These are phyloP conservation scores for Casuarina cunninghamiana DNA, from an alignment of 306 rosid genomes.

Conservation along the genomic window DNA sequence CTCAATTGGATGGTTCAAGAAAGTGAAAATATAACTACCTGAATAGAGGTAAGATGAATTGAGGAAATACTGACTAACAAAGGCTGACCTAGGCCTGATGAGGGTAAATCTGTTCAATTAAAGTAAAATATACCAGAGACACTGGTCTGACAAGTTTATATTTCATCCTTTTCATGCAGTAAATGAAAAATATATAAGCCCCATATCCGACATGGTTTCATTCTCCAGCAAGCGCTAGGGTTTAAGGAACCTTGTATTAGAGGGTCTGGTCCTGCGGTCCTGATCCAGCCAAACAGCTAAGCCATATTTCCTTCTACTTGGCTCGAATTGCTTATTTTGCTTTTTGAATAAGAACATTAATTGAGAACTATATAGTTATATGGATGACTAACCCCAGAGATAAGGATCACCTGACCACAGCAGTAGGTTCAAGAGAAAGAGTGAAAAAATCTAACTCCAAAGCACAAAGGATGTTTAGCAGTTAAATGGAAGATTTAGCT, in stretches of 20 bases:
- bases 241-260: neutral
- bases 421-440: neutral
- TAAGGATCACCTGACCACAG: neutral
- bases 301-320: neutral
- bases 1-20: neutral
- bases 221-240: neutral
- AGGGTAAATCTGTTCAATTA: neutral
- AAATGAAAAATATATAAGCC: neutral
- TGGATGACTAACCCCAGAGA: neutral
- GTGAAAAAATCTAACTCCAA: neutral
- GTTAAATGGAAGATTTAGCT: neutral
- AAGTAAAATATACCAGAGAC: neutral
- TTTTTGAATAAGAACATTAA: neutral
- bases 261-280: neutral
- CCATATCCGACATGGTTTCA: neutral
- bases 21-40: neutral
- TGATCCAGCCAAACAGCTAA: neutral
- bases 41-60: neutral
- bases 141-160: neutral
- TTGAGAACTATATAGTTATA: neutral
- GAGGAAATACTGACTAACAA: neutral
- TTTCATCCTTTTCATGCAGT: neutral
- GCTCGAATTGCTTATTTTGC: neutral
- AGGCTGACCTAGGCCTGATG: neutral
- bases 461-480: neutral